Evolutionary conservation across 495 filamentous ascomycete genomes (phyloP).

Genomic region (Mytilinidion resinicola): DNA sequence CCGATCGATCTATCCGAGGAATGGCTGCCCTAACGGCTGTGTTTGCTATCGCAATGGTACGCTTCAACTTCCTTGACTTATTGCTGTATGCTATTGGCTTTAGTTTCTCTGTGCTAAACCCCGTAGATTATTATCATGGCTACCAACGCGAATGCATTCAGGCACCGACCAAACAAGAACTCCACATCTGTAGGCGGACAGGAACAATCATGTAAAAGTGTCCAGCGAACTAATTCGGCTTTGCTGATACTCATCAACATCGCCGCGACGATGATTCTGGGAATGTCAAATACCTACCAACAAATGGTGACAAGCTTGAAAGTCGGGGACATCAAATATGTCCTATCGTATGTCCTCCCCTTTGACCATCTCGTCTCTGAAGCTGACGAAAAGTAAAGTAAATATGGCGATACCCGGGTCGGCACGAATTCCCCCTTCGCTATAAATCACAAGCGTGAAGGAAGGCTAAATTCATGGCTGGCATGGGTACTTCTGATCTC

Average conservation of each 20-base stretch:
- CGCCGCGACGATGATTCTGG: slow-evolving; percentile 21
- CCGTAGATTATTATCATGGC: slow-evolving; percentile 2
- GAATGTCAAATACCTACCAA: slow-evolving; percentile 26
- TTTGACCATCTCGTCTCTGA: too few species aligned
- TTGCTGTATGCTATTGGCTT: too few species aligned
- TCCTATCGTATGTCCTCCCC: slow-evolving; percentile 10
- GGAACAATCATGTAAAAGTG: slow-evolving; percentile 10
- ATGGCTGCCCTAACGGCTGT: slow-evolving; percentile 16
- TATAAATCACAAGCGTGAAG: slow-evolving; percentile 19
- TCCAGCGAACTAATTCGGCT: slow-evolving; percentile 13
- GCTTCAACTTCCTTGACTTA: too few species aligned
- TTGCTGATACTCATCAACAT: slow-evolving; percentile 1
- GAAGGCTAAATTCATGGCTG: slow-evolving; percentile 14
- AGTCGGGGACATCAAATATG: slow-evolving; percentile 16
- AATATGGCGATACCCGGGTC: slow-evolving; percentile 16
- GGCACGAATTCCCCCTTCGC: slow-evolving; percentile 22
- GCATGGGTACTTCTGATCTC: slow-evolving; percentile 20
- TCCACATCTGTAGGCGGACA: slow-evolving; percentile 14
- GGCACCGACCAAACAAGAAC: slow-evolving; percentile 2
- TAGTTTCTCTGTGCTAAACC: too few species aligned
- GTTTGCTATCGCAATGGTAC: slow-evolving; percentile 19
- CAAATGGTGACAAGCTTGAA: slow-evolving; percentile 23
- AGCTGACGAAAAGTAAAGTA: too few species aligned
- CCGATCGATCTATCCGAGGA: slow-evolving; percentile 14
- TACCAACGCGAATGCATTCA: slow-evolving; percentile 5